These are phyloP conservation scores for Chalciporus piperatoides DNA, from an alignment of 1,284 basidiomycete species.

Conservation along the genomic window DNA sequence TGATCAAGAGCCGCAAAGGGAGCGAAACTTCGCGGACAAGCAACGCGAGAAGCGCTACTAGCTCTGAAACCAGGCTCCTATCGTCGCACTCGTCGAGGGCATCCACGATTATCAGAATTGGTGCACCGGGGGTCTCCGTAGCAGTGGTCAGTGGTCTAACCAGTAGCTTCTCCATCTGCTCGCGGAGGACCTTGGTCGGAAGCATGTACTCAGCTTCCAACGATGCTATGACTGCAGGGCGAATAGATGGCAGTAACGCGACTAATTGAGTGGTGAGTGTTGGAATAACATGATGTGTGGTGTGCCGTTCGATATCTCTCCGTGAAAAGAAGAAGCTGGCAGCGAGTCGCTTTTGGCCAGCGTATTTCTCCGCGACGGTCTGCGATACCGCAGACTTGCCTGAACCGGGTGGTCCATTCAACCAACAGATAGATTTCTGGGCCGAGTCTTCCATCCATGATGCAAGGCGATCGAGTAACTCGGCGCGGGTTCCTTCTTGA, in stretches of 20 bases:
- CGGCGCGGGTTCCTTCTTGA: constrained; percentile 22
- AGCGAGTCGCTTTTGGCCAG: constrained; percentile 12
- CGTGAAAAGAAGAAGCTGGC: constrained; percentile 25
- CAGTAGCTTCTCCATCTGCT: constrained; percentile 22
- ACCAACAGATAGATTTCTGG: constrained; percentile 18
- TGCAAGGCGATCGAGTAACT: constrained; percentile 16
- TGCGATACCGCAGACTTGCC: constrained; percentile 25
- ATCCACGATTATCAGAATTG: constrained; percentile 17
- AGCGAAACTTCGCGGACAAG: constrained; percentile 8
- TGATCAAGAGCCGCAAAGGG: constrained; percentile 20
- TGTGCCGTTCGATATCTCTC: constrained; percentile 18
- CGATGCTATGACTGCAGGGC: constrained; percentile 14
- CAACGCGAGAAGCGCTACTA: constrained; percentile 14
- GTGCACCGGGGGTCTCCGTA: background rate
- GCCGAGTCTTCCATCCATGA: constrained; percentile 17
- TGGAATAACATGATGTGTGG: constrained; percentile 15
- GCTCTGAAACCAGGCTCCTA: constrained; percentile 16
- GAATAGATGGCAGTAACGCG: constrained; percentile 13
- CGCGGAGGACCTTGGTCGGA: constrained; percentile 22
- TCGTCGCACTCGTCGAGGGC: constrained; percentile 25
- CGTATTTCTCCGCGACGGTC: constrained; percentile 20
- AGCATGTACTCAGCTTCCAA: constrained; percentile 20
- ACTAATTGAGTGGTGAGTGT: constrained; percentile 16
- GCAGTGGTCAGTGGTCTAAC: constrained; percentile 12
- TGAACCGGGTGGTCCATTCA: constrained; percentile 20